Evolutionary conservation across 352 stramenopile genomes (phyloP), one percentile per base, ranked within the genome.

Genomic region (Phytopythium aichiense): DNA sequence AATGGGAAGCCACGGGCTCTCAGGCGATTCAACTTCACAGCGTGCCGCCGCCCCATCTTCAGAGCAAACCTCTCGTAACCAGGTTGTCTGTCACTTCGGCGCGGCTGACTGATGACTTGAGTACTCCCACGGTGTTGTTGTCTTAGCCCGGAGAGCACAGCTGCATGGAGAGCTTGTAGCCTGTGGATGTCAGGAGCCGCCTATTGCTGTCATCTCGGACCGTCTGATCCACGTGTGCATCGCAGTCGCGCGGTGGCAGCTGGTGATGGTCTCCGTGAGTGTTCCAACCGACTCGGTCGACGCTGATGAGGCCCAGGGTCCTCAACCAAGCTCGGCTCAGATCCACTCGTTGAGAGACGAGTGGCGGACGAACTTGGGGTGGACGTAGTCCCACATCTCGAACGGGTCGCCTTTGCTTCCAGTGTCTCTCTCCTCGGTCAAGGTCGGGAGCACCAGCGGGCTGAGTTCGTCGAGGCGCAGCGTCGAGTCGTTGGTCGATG

Each of bases 311-410:
- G 3, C 12, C 38, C 11, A 37, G 22, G n/a, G 11, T 53, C 18
- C 18, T 35, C 25, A 1, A 38, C 23, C 2, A n/a, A 40, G 33
- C 28, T 46, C 18, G 7, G 52, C 55, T 66, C 48, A 86, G 45
- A 86, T 43, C 76, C 76, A 86, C 63, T 83, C 76, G 52, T 83
- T 86, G 35, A 67, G 63, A 52, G 69, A 76, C 37, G 53, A 43
- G 15, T 61, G 72, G 11, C 76, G 74, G 42, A 74, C 60, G 40
- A 79, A 65, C 56, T 80, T 72, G 4, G 74, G 74, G 61, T 73
- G 82, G 37, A 86, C 71, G 51, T 83, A 86, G 56, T 86, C 76
- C 76, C 76, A 86, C 67, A 86, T 75, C 31, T 83, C 76, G 60
- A 86, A 86, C n/a, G 67, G 28, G 20, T 56, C 58, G 33, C 70